Percentiles rank a stretch among this genome's conserved stretches.
phyloP scores from a whole-genome alignment of 306 rosid species.

The Argentina anserina region DNA sequence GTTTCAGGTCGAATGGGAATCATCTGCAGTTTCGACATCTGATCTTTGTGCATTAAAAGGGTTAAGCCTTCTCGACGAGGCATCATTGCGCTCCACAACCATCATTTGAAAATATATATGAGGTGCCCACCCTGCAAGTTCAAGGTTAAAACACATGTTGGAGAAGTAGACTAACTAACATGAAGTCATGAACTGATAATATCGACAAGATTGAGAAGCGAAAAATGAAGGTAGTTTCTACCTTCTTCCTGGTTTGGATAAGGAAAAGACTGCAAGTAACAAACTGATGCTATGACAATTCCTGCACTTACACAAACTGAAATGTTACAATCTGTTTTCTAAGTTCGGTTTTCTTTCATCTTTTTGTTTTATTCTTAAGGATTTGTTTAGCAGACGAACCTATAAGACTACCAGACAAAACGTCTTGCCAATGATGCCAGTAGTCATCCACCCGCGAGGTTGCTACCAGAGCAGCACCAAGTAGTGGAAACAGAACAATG shows the following conservation, averaged over 20 bases:
- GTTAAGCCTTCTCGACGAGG: neutral
- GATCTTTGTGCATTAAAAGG: conserved; percentile 9
- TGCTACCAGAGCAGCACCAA: conserved; percentile 43
- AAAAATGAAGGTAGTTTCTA: neutral
- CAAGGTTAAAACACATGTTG: neutral
- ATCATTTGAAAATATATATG: conserved; percentile 33
- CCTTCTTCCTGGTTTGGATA: conserved; percentile 31
- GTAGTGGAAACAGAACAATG: conserved; percentile 43
- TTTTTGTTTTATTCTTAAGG: neutral
- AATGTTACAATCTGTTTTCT: neutral
- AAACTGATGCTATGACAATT: conserved; percentile 25
- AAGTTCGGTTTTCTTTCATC: neutral
- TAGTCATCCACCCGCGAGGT: conserved; percentile 49
- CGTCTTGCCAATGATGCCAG: conserved; percentile 66
- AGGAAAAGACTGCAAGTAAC: conserved; percentile 53
- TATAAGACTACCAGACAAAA: conserved; percentile 42
- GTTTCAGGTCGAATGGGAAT: neutral
- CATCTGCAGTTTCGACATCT: conserved; percentile 1
- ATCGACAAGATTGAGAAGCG: neutral
- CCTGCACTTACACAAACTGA: conserved; percentile 30
- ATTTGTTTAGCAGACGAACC: conserved; percentile 25
- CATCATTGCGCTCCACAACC: conserved; percentile 15
- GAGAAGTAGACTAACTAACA: neutral
- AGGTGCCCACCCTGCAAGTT: conserved; percentile 55
- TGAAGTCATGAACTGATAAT: neutral